Conservation (phyloP, 2,329 filamentous ascomycete species). For the Colletotrichum sp. region DNA sequence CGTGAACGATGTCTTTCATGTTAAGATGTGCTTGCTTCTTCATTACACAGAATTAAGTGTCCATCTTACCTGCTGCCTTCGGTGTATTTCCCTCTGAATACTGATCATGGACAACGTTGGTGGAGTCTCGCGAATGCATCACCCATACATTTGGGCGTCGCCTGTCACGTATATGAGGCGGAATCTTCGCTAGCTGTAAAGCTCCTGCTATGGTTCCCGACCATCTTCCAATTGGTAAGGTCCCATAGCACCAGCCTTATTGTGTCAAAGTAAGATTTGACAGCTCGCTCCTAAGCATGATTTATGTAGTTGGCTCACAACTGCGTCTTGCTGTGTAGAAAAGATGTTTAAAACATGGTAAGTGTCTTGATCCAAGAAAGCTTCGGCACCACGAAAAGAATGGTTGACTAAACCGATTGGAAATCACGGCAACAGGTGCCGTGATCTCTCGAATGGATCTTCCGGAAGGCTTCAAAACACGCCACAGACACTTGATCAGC, state of each 20-base stretch:
- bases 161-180: neutral
- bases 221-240: accelerated
- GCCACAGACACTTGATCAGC: accelerated
- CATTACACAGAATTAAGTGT: neutral
- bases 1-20: too few relatives aligned
- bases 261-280: neutral
- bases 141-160: neutral
- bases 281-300: accelerated
- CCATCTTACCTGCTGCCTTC: neutral
- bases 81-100: neutral
- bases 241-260: too few relatives aligned
- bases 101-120: neutral
- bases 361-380: neutral
- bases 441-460: neutral
- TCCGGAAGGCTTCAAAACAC: neutral
- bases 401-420: too few relatives aligned
- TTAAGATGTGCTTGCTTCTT: neutral
- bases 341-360: neutral
- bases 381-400: too few relatives aligned
- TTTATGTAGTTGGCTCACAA: neutral
- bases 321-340: accelerated
- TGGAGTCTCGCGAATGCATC: neutral
- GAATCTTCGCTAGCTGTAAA: neutral
- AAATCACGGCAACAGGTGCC: too few relatives aligned
- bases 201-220: neutral